Base-by-base conservation (phyloP, 2,329 filamentous ascomycete species). In the Fusarium illudens region DNA sequence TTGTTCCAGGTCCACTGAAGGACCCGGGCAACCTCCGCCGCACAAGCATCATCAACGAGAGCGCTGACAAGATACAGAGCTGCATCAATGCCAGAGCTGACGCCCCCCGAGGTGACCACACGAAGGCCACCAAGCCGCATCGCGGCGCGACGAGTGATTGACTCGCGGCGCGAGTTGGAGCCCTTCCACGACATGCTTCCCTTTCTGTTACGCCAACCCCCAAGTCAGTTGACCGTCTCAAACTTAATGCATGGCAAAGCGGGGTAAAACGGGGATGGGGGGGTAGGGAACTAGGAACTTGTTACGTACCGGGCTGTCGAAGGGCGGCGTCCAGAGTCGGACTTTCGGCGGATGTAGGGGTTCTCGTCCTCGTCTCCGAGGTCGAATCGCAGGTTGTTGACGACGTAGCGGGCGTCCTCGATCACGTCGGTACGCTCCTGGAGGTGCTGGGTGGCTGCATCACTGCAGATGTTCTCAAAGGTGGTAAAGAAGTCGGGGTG, bases 371-470 rank as follows among this genome's bases (percentile, higher is more conserved):
- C 88, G 75, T 94, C 89, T 64, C 91, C 90, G 71, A 96, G 84
- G 73, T 96, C 92, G 78, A 95, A 96, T 72, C 93, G 91, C 62
- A 94, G 89, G 81, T 96, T 96, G 85, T 96, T 96, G 78, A 96
- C 93, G 19, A 96, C 92, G 77, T 96, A 96, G 75, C 92, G 87
- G 75, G 86, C 85, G 68, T 92, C 90, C 75, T 96, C 92, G 75
- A 95, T 86, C 67, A 96, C 91, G 75, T 96, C 92, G 73, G 92
- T 93, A 75, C 92, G 90, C 82, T 94, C 90, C 59, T 88, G 86
- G 70, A 91, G 83, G 78, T 92, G 89, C 67, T 89, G 85, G 60
- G 88, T 87, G 46, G 91, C 87, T 49, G 89, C 88, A 68, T 92
- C 89, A 78, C 91, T 92, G 84, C 91, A 94, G 71, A 94, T 81